phyloP scores from a whole-genome alignment of 2,329 filamentous ascomycete genomes.

The Xylariaceae sp. region DNA sequence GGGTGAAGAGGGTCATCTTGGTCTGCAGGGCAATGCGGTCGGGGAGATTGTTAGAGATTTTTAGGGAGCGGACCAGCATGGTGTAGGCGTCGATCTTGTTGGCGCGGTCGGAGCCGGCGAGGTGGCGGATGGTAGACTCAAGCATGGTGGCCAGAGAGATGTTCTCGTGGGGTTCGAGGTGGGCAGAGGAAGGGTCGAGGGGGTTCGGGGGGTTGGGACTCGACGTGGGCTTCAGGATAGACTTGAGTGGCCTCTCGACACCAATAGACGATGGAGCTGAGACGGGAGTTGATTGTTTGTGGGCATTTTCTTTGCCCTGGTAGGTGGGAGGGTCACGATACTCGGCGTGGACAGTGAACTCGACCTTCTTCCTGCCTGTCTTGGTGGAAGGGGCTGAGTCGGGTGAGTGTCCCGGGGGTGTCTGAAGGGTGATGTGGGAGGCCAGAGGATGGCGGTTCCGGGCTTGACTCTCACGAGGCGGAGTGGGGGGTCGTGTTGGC shows the following conservation, averaged over 20 bases:
- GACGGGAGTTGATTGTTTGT: slow-evolving; percentile 38
- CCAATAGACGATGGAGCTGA: slow-evolving; percentile 37
- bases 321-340: slow-evolving; percentile 52
- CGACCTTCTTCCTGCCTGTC: slow-evolving; percentile 51
- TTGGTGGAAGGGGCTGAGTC: slow-evolving; percentile 38
- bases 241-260: slow-evolving; percentile 48
- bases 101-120: slow-evolving; percentile 69
- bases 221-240: slow-evolving; percentile 73
- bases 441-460: slow-evolving; percentile 37
- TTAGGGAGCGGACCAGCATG: slow-evolving; percentile 70
- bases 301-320: slow-evolving; percentile 34
- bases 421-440: slow-evolving; percentile 41
- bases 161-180: slow-evolving; percentile 35
- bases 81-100: slow-evolving; percentile 82
- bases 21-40: slow-evolving; percentile 67
- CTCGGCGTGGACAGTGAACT: slow-evolving; percentile 54
- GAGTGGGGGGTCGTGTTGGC: slow-evolving; percentile 61
- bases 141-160: slow-evolving; percentile 73
- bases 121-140: slow-evolving; percentile 76
- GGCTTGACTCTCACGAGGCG: slow-evolving; percentile 51
- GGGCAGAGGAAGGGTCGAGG: slow-evolving; percentile 40
- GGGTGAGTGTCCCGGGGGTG: slow-evolving; percentile 50
- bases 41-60: slow-evolving; percentile 77
- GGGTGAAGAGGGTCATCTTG: slow-evolving; percentile 72
- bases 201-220: slow-evolving; percentile 39